Evolutionary conservation across 2,329 filamentous ascomycete genomes (phyloP).

Genomic region (Aspergillus terreus): DNA sequence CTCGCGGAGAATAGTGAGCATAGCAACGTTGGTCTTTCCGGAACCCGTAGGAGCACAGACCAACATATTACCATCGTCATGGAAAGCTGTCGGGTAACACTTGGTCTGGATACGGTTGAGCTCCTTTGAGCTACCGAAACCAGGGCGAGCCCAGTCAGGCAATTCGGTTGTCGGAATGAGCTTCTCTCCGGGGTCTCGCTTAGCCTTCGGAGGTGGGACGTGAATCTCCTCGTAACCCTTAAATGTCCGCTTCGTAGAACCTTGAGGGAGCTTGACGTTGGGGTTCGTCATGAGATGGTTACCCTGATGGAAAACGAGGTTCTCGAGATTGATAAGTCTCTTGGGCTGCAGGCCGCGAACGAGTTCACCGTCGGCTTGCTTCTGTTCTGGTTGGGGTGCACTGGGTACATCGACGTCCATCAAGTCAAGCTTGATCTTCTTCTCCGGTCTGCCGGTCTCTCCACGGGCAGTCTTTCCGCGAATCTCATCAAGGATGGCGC

Average conservation of each 20-base stretch:
- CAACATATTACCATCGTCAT: constrained; percentile 94
- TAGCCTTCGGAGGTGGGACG: constrained; percentile 87
- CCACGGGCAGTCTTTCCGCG: constrained; percentile 63
- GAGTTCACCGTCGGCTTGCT: constrained; percentile 61
- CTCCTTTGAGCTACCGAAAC: constrained; percentile 80
- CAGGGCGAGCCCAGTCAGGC: constrained; percentile 84
- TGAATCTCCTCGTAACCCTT: constrained; percentile 99
- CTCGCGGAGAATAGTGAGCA: constrained; percentile 93
- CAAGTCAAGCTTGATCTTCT: constrained; percentile 76
- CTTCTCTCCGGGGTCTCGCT: constrained; percentile 72
- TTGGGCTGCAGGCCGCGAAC: constrained; percentile 81
- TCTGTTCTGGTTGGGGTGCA: constrained; percentile 53
- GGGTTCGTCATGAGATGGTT: constrained; percentile 99
- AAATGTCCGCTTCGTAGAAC: constrained; percentile 90
- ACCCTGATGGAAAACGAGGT: constrained; percentile 93
- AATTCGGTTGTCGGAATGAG: constrained; percentile 82
- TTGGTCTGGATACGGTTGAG: constrained; percentile 95
- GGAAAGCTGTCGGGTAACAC: constrained; percentile 86
- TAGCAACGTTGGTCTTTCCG: constrained; percentile 97
- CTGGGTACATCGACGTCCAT: constrained; percentile 84
- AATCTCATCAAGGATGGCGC: constrained; percentile 83
- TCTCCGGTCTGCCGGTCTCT: constrained; percentile 59
- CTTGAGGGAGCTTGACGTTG: constrained; percentile 87
- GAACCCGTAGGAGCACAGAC: constrained; percentile 96
- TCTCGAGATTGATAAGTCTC: constrained; percentile 88